Base-by-base conservation (phyloP, 495 filamentous ascomycete genomes). In the Pyronema domesticum region DNA sequence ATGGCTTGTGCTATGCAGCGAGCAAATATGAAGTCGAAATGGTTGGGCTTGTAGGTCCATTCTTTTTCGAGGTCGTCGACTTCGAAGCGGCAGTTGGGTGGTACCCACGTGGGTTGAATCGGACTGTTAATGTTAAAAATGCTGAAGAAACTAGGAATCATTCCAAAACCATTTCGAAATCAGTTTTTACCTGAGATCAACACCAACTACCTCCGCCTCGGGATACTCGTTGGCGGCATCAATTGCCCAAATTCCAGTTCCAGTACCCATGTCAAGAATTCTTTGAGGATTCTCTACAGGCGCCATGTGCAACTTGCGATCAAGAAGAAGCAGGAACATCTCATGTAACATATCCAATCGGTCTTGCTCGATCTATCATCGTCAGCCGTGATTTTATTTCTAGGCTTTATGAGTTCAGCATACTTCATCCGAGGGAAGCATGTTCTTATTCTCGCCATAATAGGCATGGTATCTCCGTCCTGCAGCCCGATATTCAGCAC, bases 11-110 rank as follows among this genome's bases (percentile, higher is more conserved):
- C 36, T 44, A 57, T 17, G 9, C 42, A 18, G 7, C 55, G 34
- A n/a, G 43, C 37, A 53, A 53, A 48, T 15, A 53, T 37, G 13
- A 53, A 53, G 51, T 57, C 48, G 37, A 53, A 46, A 13, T 36
- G 43, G 14, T 46, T 40, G 17, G 7, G 35, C 13, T 69, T 69
- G 56, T 72, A 77, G 3, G 70, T 69, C 77, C 76, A 80, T 46
- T 73, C 69, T 6, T 71, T 59, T 39, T 73, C 69, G n/a, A 73
- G 73, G 54, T 80, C 73, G 55, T 73, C 72, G 45, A 78, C 67
- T 56, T 77, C 72, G 61, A 80, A 79, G 39, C 69, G 71, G 48
- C 76, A 73, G 59, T 82, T 80, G 18, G 55, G 60, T 0, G 52
- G 19, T 23, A 17, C 44, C 19, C 52, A 23, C 18, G 8, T 14